Percentiles rank a stretch among this genome's conserved stretches.
Evolutionary conservation across 805 yeast genomes (phyloP).

Genomic region (Priceomyces castillae): DNA sequence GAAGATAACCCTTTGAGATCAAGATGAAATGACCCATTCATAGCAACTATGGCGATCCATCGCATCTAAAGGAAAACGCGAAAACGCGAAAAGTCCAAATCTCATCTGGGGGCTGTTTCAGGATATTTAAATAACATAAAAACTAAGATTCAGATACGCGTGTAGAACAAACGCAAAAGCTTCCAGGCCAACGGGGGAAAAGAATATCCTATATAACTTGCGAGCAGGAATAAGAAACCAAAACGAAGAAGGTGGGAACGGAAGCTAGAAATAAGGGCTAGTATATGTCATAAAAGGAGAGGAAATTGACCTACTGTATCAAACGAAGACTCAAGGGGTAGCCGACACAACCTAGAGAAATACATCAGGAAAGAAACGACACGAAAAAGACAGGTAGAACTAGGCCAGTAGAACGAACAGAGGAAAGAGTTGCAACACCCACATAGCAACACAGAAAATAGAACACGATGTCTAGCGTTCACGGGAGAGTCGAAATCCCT

Average conservation of each 20-base stretch:
- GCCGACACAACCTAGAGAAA: neutral
- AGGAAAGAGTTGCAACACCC: neutral
- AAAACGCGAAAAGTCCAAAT: conserved; percentile 9
- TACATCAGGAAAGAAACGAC: neutral
- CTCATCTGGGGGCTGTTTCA: conserved; percentile 6
- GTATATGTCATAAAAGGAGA: neutral
- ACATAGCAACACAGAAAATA: neutral
- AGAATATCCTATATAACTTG: conserved; percentile 2
- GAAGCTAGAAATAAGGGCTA: neutral
- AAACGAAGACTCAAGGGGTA: neutral
- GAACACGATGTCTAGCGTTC: conserved; percentile 1
- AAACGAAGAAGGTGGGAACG: neutral
- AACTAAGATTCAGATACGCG: conserved; percentile 1
- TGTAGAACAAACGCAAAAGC: neutral
- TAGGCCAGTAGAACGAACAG: neutral
- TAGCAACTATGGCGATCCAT: neutral
- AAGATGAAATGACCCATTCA: neutral
- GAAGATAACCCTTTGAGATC: neutral
- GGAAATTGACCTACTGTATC: neutral
- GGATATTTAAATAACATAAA: conserved; percentile 2
- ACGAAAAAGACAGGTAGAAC: neutral
- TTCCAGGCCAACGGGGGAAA: neutral
- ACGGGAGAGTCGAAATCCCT: neutral
- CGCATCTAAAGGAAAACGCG: conserved; percentile 6
- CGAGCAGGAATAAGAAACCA: conserved; percentile 1